A percentile compares a stretch with the other conserved stretches of the same genome.
Evolutionary conservation across 108 stramenopile genomes (phyloP).

Genomic region (Nitzschia putrida): DNA sequence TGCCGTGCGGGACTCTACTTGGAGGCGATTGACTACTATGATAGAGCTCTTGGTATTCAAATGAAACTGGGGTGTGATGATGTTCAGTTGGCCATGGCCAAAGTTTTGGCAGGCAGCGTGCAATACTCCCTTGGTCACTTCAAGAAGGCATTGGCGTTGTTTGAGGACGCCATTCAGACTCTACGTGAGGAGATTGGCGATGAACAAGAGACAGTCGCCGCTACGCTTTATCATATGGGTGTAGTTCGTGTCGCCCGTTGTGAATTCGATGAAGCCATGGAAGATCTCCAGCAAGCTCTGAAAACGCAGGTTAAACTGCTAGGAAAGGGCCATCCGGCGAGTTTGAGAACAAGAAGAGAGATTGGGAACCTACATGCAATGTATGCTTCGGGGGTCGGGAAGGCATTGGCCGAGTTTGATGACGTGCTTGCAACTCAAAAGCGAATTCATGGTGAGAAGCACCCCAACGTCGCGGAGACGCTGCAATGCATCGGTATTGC

Average conservation of each 20-base stretch:
- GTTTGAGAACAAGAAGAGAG: slow-evolving; percentile 58
- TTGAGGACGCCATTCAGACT: slow-evolving; percentile 55
- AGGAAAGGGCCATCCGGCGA: slow-evolving; percentile 57
- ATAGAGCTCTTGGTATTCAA: slow-evolving; percentile 60
- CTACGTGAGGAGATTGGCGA: slow-evolving; percentile 50
- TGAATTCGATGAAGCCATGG: slow-evolving; percentile 58
- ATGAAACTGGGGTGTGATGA: slow-evolving; percentile 55
- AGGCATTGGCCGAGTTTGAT: slow-evolving; percentile 48
- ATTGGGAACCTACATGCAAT: slow-evolving; percentile 59
- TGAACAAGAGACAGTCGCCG: slow-evolving; percentile 63
- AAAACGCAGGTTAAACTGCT: slow-evolving; percentile 49
- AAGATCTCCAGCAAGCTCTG: slow-evolving; percentile 50
- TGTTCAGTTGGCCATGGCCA: slow-evolving; percentile 63
- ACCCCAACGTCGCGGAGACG: slow-evolving; percentile 68
- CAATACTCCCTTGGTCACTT: slow-evolving; percentile 57
- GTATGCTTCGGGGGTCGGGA: slow-evolving; percentile 42
- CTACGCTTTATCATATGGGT: slow-evolving; percentile 65
- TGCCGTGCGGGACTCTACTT: slow-evolving; percentile 52
- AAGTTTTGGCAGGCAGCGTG: slow-evolving; percentile 63
- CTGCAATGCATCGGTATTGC: slow-evolving; percentile 58
- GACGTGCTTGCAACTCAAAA: slow-evolving; percentile 52
- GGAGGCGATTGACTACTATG: slow-evolving; percentile 75
- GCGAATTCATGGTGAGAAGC: slow-evolving; percentile 53
- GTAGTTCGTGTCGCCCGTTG: slow-evolving; percentile 52
- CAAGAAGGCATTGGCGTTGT: slow-evolving; percentile 54